Conservation (phyloP, 345 rosid species). For the Citrus medica region DNA sequence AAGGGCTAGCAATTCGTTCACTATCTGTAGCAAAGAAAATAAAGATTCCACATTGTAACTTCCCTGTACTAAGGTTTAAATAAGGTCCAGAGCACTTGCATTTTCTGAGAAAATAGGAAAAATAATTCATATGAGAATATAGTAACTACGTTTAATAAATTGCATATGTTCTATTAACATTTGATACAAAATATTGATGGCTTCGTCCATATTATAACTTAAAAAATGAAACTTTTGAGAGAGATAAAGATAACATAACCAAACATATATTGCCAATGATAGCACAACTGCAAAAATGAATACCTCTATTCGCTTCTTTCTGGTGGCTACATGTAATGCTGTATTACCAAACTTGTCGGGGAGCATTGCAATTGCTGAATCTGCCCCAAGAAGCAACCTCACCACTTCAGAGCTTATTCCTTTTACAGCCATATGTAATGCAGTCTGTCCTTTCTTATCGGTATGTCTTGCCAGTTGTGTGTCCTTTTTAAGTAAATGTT, state of each 20-base stretch:
- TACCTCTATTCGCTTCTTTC: constrained; percentile 89
- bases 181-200: not conserved
- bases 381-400: constrained; percentile 63
- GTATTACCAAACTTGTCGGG: constrained; percentile 85
- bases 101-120: too few relatives aligned
- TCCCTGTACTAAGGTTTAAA: not conserved
- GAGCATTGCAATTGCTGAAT: constrained; percentile 75
- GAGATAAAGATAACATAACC: not conserved
- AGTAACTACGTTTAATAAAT: not conserved
- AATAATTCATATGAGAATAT: not conserved
- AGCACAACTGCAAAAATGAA: not conserved
- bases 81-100: not conserved
- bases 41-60: not conserved
- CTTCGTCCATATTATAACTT: not conserved
- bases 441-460: constrained; percentile 93
- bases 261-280: not conserved
- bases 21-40: constrained; percentile 54
- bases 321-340: constrained; percentile 78
- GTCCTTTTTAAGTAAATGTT: constrained; percentile 56
- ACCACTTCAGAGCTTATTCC: constrained; percentile 70
- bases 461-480: constrained; percentile 74
- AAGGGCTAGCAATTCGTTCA: constrained; percentile 57
- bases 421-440: constrained; percentile 97
- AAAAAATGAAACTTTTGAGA: not conserved
- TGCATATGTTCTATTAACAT: not conserved